Evolutionary conservation across 139 green algal genomes (phyloP), one percentile per base, ranked within the genome.

Genomic region (Volvox africanus): DNA sequence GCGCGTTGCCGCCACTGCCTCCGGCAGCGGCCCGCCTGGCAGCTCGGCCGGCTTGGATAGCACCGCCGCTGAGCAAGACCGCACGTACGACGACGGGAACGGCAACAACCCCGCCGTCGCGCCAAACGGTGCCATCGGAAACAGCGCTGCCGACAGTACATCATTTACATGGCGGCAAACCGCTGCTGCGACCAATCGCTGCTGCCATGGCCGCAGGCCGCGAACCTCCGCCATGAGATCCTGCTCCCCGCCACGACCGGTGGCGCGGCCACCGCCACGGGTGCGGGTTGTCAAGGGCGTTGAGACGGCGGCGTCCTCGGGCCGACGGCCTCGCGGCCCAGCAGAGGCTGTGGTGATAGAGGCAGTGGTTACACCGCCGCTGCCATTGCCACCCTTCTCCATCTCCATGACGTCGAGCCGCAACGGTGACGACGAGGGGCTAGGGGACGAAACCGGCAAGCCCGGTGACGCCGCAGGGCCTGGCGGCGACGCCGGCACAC

Each of bases 141-240:
- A 18, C 36, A 78, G 61, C 61, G 75, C 76, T 33, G 75, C 61
- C 55, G 61, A 9, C 61, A 91, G 61, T 28, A 80, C 76, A 13
- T 32, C 61, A 32, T 86, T 91, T 12, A 91, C 76, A 62, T 91
- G 87, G 0, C 61, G 33, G 76, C 76, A 80, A 33, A 91, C 76
- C 22, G 87, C 87, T 32, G 26, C 76, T 32, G 33, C 76, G 28
- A 91, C 26, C 33, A 79, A 0, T 5, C 76, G 76, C 76, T 86
- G 87, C 76, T 91, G 87, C 87, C 87, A 91, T 6, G 87, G 87
- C 61, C 87, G 75, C 87, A 91, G 33, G 61, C 26, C n/a, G n/a
- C 61, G 61, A 0, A 91, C 87, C 24, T 79, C 76, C 33, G 76
- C 76, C 24, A 86, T n/a, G 61, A 91, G 55, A 76, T 90, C 86